phyloP scores from a whole-genome alignment of 2,329 filamentous ascomycete species.

The Capronia epimyces region DNA sequence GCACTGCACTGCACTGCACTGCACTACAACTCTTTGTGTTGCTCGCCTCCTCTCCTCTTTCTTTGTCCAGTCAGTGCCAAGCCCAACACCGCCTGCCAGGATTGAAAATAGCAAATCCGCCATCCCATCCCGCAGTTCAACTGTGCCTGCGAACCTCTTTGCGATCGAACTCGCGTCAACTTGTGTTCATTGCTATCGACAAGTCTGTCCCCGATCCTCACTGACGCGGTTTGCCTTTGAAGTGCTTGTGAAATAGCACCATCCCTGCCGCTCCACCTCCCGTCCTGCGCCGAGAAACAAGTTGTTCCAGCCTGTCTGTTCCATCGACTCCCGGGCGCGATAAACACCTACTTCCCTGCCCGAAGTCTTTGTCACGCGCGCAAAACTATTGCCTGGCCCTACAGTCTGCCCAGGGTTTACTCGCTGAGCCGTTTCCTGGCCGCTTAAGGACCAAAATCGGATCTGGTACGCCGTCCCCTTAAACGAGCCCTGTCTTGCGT shows the following conservation, averaged over 20 bases:
- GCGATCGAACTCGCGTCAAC: conserved; percentile 2
- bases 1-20: too few species aligned
- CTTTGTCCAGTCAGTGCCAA: conserved; percentile 1
- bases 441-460: conserved; percentile 7
- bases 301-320: conserved; percentile 23
- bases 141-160: conserved; percentile 4
- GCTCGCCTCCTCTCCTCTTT: conserved; percentile 5
- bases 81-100: conserved; percentile 21
- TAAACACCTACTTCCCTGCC: conserved; percentile 13
- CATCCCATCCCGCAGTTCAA: conserved; percentile 10
- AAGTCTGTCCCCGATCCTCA: not conserved
- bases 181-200: conserved; percentile 5
- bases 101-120: conserved; percentile 25
- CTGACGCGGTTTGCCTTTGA: not conserved
- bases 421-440: conserved; percentile 19
- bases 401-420: conserved; percentile 4
- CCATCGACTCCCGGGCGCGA: conserved; percentile 19
- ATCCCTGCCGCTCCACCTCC: conserved; percentile 9
- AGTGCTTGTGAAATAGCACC: not conserved
- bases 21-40: too few species aligned
- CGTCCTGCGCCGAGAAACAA: conserved; percentile 17
- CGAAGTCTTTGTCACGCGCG: conserved; percentile 7
- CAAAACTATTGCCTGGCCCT: not conserved
- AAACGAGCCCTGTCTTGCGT: conserved; percentile 11
- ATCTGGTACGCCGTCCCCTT: conserved; percentile 17